phyloP scores from a whole-genome alignment of 129 eudicot genomes.

The Gnaphalium uliginosum region DNA sequence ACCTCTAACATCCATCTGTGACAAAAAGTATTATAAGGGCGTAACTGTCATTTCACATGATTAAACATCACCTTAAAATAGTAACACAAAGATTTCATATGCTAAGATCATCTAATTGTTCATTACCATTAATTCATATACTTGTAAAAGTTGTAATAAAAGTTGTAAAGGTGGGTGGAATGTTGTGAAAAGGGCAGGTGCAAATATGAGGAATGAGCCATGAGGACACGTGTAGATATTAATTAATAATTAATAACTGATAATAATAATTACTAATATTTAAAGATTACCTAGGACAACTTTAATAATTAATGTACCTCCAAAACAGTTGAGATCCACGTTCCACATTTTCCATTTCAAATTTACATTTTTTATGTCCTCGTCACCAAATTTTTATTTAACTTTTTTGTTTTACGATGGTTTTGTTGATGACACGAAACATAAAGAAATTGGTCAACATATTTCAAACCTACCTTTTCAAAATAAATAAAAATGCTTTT shows the following conservation, averaged over 20 bases:
- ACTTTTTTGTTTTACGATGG: not conserved
- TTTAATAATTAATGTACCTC: constrained; percentile 17
- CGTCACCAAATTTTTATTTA: not conserved
- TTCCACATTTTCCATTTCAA: constrained; percentile 5
- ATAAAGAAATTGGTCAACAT: not conserved
- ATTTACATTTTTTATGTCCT: not conserved
- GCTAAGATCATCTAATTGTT: not conserved
- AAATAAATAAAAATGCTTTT: too few relatives aligned
- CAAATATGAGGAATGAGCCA: too few relatives aligned
- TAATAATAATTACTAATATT: too few relatives aligned
- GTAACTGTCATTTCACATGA: constrained; percentile 10
- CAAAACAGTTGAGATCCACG: constrained; percentile 25
- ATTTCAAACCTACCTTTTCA: not conserved
- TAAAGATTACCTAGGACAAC: constrained; percentile 16
- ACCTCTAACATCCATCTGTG: constrained; percentile 73
- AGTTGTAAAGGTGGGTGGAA: constrained; percentile 14
- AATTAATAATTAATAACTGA: not conserved
- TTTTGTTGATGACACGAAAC: not conserved
- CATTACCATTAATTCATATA: too few relatives aligned
- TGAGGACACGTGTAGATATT: constrained; percentile 26
- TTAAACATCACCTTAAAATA: not conserved
- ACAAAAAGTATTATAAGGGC: not conserved
- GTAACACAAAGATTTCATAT: too few relatives aligned
- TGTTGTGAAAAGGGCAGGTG: not conserved
- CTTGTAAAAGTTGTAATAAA: too few relatives aligned